Base-by-base conservation (phyloP, 2,329 filamentous ascomycete species). In the Leptographium flavum region DNA sequence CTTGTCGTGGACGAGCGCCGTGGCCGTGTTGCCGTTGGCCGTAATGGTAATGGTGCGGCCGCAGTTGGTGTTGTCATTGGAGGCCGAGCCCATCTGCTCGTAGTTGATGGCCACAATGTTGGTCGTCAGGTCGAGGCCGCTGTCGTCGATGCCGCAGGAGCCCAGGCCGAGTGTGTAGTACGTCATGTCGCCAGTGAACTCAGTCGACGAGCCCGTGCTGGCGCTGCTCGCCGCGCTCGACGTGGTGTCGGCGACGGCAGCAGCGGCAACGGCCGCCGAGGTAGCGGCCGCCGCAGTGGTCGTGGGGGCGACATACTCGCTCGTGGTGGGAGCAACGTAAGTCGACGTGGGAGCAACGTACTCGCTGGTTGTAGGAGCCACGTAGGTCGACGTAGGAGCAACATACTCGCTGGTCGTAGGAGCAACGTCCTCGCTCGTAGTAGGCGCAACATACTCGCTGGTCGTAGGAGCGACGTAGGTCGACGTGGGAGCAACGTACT, bases 131-230 rank as follows among this genome's bases (percentile, higher is more conserved):
- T 80, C 76, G 51, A 62, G 58, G 55, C 77, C 76, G 39, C 66
- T 58, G 63, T 79, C 79, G 52, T 76, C 72, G 32, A 59, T 61
- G 45, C 83, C 84, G 57, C 86, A 92, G 21, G 80, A 63, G 48
- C 81, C 81, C 9, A 82, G 58, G 36, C 81, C 85, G 40, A 81
- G 67, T 35, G 69, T 64, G 65, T 84, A 93, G 69, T 76, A 88
- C 48, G 86, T 92, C 53, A 86, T 70, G 42, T 87, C 74, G 49
- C 84, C 85, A 0, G 58, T 56, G 64, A 63, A 60, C 13, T 33
- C 14, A 17, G 37, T 39, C 61, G 57, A 50, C 47, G 53, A 41
- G 49, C 49, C 35, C 33, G 50, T 37, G 50, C 50, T 28, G 47
- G 53, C 45, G 25, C 55, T 44, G 15, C 45, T 53, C 38, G 55